These are phyloP conservation scores for Colletotrichum paranaense DNA, from an alignment of 2,329 filamentous ascomycete genomes.

Conservation along the genomic window DNA sequence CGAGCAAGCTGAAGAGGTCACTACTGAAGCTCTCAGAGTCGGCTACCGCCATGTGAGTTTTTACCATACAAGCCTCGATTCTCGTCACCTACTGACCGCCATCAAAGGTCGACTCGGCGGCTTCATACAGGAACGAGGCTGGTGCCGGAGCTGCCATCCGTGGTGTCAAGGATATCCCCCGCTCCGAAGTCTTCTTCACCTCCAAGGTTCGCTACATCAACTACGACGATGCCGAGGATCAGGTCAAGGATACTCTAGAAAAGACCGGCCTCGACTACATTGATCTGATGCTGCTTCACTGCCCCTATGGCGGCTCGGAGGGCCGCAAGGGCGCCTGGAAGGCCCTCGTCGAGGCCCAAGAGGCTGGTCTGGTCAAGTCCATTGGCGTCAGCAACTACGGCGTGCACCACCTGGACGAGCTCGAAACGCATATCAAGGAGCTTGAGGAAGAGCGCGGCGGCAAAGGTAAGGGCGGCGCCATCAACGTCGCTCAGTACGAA, in stretches of 20 bases:
- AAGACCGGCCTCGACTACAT: constrained; percentile 74
- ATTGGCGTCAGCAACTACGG: constrained; percentile 76
- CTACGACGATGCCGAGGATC: constrained; percentile 73
- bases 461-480: constrained; percentile 73
- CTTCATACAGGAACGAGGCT: constrained; percentile 63
- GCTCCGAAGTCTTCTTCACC: constrained; percentile 65
- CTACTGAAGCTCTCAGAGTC: constrained; percentile 57
- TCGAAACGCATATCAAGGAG: constrained; percentile 69
- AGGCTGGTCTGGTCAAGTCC: constrained; percentile 70
- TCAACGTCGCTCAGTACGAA: constrained; percentile 90
- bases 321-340: constrained; percentile 70
- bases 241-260: constrained; percentile 72
- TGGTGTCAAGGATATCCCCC: constrained; percentile 51
- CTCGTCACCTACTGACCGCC: background rate
- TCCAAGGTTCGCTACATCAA: constrained; percentile 60
- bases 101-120: constrained; percentile 64
- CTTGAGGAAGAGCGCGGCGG: constrained; percentile 71
- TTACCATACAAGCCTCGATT: background rate
- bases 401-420: constrained; percentile 70
- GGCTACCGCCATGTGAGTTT: constrained; percentile 65
- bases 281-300: constrained; percentile 73
- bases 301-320: constrained; percentile 67
- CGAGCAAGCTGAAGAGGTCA: constrained; percentile 50
- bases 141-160: constrained; percentile 58
- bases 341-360: constrained; percentile 72